Evolutionary conservation across 306 rosid genomes (phyloP), one percentile per base, ranked within the genome.

Genomic region (Prunus mira): DNA sequence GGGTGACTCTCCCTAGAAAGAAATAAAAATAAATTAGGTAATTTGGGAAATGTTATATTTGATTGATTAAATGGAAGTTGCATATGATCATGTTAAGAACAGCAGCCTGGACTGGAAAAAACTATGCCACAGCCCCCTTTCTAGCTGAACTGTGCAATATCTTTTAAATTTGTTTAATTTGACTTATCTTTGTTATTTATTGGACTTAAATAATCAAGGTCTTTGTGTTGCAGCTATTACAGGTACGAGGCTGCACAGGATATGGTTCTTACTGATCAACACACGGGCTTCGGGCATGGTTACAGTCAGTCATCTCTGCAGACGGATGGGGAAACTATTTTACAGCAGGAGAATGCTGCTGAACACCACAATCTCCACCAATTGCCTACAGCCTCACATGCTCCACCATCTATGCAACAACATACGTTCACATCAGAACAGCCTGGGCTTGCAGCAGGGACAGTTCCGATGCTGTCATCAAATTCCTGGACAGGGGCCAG

Each of bases 41-140:
- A 43, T 17, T 13, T 19, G 7, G 57, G 32, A 25, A 45, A 46
- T 47, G 52, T 50, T 61, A 49, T 46, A 46, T 25, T 51, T 49
- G 45, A 27, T 69, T 47, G 41, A 25, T 50, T 52, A 67, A 67
- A 25, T 9, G 34, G 47, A 50, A 45, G 68, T 60, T 73, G 54
- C n/a, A 70, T 22, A 56, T 34, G 32, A 71, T 64, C 76, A 72
- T 55, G 65, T 18, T 73, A 60, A 58, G 55, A 58, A 58, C 14
- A 72, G 45, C 76, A 41, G 52, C 63, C 52, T 12, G 67, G 50
- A 71, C 13, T 1, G 13, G 56, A 51, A 51, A 51, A 38, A 71
- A 19, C 18, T 69, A 19, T 28, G 24, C 75, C 45, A 54, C 28
- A 41, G 1, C n/a, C 28, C 43, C 32, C 49, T 30, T 32, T 18